Conservation (phyloP, 768 basidiomycete species). For the Leccinum broughii region DNA sequence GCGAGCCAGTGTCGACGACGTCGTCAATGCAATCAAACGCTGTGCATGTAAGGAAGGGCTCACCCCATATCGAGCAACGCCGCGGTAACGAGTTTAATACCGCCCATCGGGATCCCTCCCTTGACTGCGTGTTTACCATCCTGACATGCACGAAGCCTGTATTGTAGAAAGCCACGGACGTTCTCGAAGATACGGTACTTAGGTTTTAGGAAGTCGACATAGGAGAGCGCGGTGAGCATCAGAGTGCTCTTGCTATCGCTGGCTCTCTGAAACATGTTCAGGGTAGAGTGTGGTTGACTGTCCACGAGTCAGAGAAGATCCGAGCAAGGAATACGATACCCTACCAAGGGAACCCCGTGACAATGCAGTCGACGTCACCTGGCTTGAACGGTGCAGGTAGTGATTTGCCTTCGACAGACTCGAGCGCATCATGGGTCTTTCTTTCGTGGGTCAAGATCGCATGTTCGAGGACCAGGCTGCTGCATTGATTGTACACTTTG, state of each 20-base stretch:
- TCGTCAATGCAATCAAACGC: neutral
- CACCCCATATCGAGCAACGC: conserved; percentile 69
- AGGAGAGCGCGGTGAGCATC: conserved; percentile 58
- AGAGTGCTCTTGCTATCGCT: conserved; percentile 69
- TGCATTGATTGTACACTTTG: conserved; percentile 68
- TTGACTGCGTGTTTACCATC: conserved; percentile 43
- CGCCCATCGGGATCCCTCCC: conserved; percentile 73
- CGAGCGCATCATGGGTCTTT: conserved; percentile 40
- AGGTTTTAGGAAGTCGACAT: conserved; percentile 43
- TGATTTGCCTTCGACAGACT: conserved; percentile 37
- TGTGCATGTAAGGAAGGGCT: conserved; percentile 4
- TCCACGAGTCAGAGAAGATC: conserved; percentile 7
- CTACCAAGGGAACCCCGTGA: conserved; percentile 78
- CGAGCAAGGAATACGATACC: neutral
- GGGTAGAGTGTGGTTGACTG: conserved; percentile 71
- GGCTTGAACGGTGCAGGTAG: conserved; percentile 50
- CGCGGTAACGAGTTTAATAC: conserved; percentile 64
- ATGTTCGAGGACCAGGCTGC: conserved; percentile 60
- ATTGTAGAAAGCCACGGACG: conserved; percentile 45
- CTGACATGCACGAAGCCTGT: conserved; percentile 40
- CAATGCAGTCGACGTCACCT: conserved; percentile 59
- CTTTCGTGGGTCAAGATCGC: conserved; percentile 53
- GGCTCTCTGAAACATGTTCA: conserved; percentile 72
- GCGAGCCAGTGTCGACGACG: neutral
- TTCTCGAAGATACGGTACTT: conserved; percentile 50